Evolutionary conservation across 2,329 filamentous ascomycete species (phyloP), one percentile per base, ranked within the genome.

Genomic region (Exophiala spinifera): DNA sequence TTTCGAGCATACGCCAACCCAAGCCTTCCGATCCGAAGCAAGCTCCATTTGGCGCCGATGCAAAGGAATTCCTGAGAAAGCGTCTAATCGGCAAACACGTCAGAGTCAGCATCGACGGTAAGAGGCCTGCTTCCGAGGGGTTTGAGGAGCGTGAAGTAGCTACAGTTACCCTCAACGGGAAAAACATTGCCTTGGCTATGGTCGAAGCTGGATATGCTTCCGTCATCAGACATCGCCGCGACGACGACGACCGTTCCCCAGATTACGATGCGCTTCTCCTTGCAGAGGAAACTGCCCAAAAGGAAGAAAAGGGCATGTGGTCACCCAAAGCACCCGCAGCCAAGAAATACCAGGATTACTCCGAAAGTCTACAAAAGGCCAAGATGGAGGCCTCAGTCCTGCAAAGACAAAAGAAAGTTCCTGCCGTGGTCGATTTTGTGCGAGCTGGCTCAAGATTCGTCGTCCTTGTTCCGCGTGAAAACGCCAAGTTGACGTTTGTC

Each of bases 381-480:
- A 97, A 96, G 80, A 86, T 96, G 50, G 91, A 96, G 71, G 81
- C 95, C 34, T 88, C 89, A 10, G 86, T 90, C 19, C 80, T 99
- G 28, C 89, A 94, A 58, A 84, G 92, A 50, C 91, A 96, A 71
- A 92, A 90, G 79, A 92, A 89, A 72, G 86, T 97, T 3, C 91
- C 94, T 6, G 94, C 88, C 10, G 80, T 99, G 63, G 91, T 99
- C 39, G 94, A 99, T 72, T 99, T 95, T 71, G 94, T 95, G 77
- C 96, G 97, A 75, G 89, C 91, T n/a, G 94, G 89, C 25, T 95
- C 91, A 37, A 84, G 94, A 63, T 99, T 97, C 73, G 95, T 90
- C 21, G 80, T 99, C 33, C 78, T 99, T 8, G 84, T 99, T 46
- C 92, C 94, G 44, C 87, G 91, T 33, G 94, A 99, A 69, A 91